Conservation (phyloP, 208 protist species). For the Leishmania mexicana region DNA sequence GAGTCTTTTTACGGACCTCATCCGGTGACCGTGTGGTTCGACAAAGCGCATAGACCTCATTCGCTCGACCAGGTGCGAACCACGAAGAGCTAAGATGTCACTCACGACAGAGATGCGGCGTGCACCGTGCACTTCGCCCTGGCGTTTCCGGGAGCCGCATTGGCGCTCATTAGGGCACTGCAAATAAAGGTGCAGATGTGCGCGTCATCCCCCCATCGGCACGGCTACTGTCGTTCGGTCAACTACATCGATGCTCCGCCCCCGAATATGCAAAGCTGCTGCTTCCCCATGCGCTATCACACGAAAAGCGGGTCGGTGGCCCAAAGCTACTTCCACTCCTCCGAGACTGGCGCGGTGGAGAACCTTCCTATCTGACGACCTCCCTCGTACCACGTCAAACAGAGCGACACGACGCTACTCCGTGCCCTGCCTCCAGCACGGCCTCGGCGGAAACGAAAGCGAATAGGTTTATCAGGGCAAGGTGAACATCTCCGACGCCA, state of each 20-base stretch:
- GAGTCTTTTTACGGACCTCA: not conserved
- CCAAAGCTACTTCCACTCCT: constrained; percentile 17
- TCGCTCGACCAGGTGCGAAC: constrained; percentile 17
- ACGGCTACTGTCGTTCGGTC: constrained; percentile 26
- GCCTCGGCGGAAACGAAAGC: constrained; percentile 39
- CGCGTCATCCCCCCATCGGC: constrained; percentile 26
- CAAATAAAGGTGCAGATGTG: not conserved
- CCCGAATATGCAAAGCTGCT: not conserved
- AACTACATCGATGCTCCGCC: constrained; percentile 39
- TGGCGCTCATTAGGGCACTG: constrained; percentile 3
- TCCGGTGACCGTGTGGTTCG: not conserved
- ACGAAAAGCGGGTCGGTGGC: constrained; percentile 23
- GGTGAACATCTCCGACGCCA: constrained; percentile 26
- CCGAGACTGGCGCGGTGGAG: constrained; percentile 15
- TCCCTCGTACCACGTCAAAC: constrained; percentile 15
- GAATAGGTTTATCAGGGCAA: constrained; percentile 38
- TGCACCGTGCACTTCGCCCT: constrained; percentile 23
- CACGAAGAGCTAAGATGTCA: constrained; percentile 23
- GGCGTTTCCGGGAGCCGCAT: constrained; percentile 23
- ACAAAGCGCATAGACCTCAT: not conserved
- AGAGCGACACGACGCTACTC: constrained; percentile 25
- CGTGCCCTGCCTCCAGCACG: constrained; percentile 33
- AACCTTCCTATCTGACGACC: constrained; percentile 25
- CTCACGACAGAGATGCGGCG: constrained; percentile 15
- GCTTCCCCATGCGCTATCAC: constrained; percentile 3